phyloP scores from a whole-genome alignment of 192 early-diverging fungal species.

The Coemansia sp. region DNA sequence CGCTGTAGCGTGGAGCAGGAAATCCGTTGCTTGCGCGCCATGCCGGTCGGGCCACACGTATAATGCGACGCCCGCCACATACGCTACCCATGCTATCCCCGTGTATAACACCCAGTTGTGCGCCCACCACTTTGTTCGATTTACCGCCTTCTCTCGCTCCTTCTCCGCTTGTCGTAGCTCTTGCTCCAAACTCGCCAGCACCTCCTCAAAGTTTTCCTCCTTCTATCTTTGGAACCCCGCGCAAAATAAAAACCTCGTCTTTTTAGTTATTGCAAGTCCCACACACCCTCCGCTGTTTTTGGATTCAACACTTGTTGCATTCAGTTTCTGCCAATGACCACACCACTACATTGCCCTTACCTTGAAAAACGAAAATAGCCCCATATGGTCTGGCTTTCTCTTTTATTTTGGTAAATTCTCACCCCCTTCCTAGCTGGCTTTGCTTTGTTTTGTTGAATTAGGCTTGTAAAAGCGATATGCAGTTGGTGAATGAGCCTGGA shows the following conservation, averaged over 20 bases:
- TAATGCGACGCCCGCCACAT: conserved; percentile 33
- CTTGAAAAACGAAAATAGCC: conserved; percentile 20
- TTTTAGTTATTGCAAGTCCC: no score
- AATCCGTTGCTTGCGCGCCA: conserved; percentile 13
- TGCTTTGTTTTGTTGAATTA: neutral
- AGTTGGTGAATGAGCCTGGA: no score
- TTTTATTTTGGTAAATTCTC: neutral
- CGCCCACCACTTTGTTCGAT: conserved; percentile 37
- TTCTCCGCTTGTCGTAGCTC: conserved; percentile 59
- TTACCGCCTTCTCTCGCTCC: conserved; percentile 18
- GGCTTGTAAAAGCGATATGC: neutral
- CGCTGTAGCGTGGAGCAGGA: conserved; percentile 21
- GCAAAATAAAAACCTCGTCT: no score
- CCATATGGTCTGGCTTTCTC: neutral
- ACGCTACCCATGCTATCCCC: conserved; percentile 38
- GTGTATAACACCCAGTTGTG: conserved; percentile 49
- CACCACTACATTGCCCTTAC: neutral
- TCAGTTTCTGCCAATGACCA: no score
- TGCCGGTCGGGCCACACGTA: conserved; percentile 51
- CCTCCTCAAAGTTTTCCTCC: conserved; percentile 64
- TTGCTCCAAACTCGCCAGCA: conserved; percentile 62
- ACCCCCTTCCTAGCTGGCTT: neutral
- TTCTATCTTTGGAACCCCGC: conserved; percentile 20
- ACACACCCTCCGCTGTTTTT: neutral
- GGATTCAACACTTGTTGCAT: neutral